Evolutionary conservation across 352 stramenopile genomes (phyloP).

Genomic region (Thalassiosira sp.): DNA sequence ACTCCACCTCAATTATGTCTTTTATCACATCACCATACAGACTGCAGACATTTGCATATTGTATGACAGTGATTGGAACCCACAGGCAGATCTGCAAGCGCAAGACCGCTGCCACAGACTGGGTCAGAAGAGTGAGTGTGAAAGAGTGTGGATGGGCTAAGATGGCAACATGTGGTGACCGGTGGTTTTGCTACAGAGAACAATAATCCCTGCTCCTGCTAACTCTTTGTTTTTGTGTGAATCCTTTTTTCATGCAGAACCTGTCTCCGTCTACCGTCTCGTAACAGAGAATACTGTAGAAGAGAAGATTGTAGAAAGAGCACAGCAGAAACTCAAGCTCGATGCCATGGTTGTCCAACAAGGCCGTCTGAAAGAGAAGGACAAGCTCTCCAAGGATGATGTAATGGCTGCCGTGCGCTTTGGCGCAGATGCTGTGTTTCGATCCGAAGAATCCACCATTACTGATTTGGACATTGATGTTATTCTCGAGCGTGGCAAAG

Average conservation of each 20-base stretch:
- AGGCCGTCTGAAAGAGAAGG: slow-evolving; percentile 86
- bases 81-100: slow-evolving; percentile 95
- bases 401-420: slow-evolving; percentile 98
- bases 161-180: no score
- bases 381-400: slow-evolving; percentile 93
- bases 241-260: no score
- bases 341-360: slow-evolving; percentile 91
- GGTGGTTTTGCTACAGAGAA: no score
- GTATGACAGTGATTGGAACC: slow-evolving; percentile 99
- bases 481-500: slow-evolving; percentile 89
- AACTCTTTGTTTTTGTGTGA: no score
- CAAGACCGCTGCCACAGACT: slow-evolving; percentile 99
- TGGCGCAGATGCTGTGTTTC: slow-evolving; percentile 96
- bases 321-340: slow-evolving; percentile 90
- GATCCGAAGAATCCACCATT: slow-evolving; percentile 93
- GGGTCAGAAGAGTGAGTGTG: slow-evolving; percentile 98
- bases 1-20: neutral
- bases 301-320: slow-evolving; percentile 92
- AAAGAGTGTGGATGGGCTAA: no score
- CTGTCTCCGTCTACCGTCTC: slow-evolving; percentile 97
- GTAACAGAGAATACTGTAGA: slow-evolving; percentile 99
- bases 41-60: slow-evolving; percentile 99
- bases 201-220: no score
- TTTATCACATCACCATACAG: slow-evolving; percentile 72
- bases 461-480: slow-evolving; percentile 98